Conservation (phyloP, 345 rosid species). For the Corchorus olitorius region DNA sequence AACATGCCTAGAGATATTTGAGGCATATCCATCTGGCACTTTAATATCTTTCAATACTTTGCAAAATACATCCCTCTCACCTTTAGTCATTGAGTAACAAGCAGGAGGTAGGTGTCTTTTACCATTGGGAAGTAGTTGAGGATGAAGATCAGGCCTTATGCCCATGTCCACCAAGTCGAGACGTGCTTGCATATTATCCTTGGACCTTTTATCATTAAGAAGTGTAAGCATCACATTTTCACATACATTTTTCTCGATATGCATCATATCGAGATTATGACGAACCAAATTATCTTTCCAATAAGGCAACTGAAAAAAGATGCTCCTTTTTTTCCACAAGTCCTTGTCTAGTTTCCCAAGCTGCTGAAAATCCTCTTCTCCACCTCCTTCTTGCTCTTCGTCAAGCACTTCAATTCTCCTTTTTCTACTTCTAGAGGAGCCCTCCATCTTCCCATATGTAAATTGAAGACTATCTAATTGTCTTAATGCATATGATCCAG, state of each 20-base stretch:
- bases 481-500: not conserved
- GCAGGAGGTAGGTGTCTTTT: not conserved
- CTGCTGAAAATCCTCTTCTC: not conserved
- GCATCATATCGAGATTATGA: too few species aligned
- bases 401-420: not conserved
- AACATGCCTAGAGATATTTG: not conserved
- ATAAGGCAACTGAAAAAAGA: too few species aligned
- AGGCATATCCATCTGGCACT: not conserved
- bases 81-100: not conserved
- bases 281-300: too few species aligned
- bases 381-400: not conserved
- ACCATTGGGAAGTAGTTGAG: too few species aligned
- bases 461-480: not conserved
- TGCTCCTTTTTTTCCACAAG: too few species aligned
- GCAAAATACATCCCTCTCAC: not conserved
- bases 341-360: too few species aligned
- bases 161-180: too few species aligned
- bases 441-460: not conserved
- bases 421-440: not conserved
- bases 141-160: too few species aligned
- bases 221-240: too few species aligned
- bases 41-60: not conserved
- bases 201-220: too few species aligned
- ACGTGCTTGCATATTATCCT: too few species aligned
- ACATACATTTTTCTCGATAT: too few species aligned